phyloP scores from a whole-genome alignment of 805 yeast species.

The Wickerhamomyces alni region DNA sequence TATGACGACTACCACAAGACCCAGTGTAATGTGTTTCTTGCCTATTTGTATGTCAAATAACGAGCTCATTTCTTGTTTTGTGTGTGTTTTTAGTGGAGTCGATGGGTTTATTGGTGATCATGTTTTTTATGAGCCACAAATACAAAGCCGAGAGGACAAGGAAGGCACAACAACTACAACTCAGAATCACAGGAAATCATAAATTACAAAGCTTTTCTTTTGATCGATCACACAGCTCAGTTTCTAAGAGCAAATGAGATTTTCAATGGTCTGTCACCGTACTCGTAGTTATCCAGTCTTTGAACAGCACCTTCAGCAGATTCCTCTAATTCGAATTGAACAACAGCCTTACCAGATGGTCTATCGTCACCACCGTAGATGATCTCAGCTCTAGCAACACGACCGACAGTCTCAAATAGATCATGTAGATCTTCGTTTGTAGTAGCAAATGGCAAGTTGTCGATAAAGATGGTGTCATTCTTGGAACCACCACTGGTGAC shows the following conservation, averaged over 20 bases:
- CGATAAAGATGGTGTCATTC: conserved; percentile 57
- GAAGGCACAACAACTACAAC: not conserved
- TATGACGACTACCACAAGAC: not conserved
- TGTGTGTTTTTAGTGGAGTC: not conserved
- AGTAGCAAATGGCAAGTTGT: conserved; percentile 87
- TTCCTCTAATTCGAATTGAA: conserved; percentile 59
- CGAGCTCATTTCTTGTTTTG: not conserved
- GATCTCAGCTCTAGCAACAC: conserved; percentile 70
- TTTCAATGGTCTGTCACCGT: conserved; percentile 72
- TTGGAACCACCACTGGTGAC: conserved; percentile 58
- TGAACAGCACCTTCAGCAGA: conserved; percentile 70
- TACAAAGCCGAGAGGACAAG: no score
- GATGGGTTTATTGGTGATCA: not conserved
- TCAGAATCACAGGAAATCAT: no score
- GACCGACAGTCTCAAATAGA: conserved; percentile 78
- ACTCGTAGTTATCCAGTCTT: conserved; percentile 71
- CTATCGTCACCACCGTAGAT: conserved; percentile 55
- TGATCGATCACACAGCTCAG: not conserved
- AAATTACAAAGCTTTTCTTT: no score
- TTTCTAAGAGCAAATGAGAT: conserved; percentile 54
- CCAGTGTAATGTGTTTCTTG: not conserved
- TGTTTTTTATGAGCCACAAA: no score
- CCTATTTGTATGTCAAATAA: not conserved
- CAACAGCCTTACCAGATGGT: conserved; percentile 82
- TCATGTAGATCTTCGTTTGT: conserved; percentile 78